A percentile compares a stretch with the other conserved stretches of the same genome.
phyloP scores from a whole-genome alignment of 148 eudicot species.

The Limonium bicolor region DNA sequence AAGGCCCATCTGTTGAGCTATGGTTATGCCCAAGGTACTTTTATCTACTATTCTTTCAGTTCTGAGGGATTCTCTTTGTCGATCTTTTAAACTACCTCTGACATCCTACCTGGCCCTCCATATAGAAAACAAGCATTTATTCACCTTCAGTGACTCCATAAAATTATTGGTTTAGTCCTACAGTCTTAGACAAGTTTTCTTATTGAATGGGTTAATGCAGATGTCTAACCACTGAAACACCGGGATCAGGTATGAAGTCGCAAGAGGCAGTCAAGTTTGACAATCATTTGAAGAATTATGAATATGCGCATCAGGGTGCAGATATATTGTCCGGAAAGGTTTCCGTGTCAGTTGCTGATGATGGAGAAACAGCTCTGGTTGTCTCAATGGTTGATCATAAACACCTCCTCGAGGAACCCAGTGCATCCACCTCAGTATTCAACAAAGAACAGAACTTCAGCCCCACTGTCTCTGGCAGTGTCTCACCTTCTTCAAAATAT shows the following conservation, averaged over 20 bases:
- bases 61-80: too few relatives aligned
- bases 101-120: too few relatives aligned
- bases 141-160: too few relatives aligned
- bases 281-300: conserved; percentile 10
- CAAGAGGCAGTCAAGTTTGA: conserved; percentile 12
- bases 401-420: conserved; percentile 16
- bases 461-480: conserved; percentile 9
- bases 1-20: conserved; percentile 56
- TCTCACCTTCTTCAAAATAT: conserved; percentile 11
- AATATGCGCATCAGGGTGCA: conserved; percentile 14
- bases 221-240: too few relatives aligned
- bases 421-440: conserved; percentile 11
- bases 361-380: conserved; percentile 92
- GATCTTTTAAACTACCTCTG: too few relatives aligned
- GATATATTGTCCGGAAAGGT: conserved; percentile 53
- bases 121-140: too few relatives aligned
- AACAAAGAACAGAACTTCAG: conserved; percentile 9
- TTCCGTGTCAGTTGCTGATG: conserved; percentile 78
- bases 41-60: too few relatives aligned
- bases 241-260: conserved; percentile 18
- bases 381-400: conserved; percentile 54
- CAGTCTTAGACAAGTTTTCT: too few relatives aligned
- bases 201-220: too few relatives aligned
- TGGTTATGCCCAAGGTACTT: conserved; percentile 95
- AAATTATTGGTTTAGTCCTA: too few relatives aligned